These are phyloP conservation scores for Helotiales sp. DNA, from an alignment of 2,329 filamentous ascomycete genomes.

Conservation along the genomic window DNA sequence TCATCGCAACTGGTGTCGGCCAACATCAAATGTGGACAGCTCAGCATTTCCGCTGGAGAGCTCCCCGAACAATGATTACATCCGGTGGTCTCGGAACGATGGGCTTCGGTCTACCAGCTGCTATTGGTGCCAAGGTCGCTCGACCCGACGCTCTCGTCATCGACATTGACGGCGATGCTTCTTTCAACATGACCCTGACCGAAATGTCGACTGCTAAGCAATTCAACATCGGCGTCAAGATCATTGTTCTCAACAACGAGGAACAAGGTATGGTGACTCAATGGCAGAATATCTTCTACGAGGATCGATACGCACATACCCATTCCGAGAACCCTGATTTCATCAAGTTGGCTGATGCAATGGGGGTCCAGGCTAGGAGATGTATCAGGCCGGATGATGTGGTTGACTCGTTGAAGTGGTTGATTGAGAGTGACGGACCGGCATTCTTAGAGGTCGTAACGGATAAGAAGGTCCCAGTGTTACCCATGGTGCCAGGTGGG, in stretches of 20 bases:
- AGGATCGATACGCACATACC: slow-evolving; percentile 88
- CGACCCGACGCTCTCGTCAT: slow-evolving; percentile 65
- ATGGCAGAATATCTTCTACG: slow-evolving; percentile 97
- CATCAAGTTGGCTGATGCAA: slow-evolving; percentile 87
- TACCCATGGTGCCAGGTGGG: slow-evolving; percentile 94
- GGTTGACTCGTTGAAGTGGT: slow-evolving; percentile 77
- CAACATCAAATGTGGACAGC: slow-evolving; percentile 99
- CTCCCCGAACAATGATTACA: slow-evolving; percentile 92
- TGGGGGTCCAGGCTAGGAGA: slow-evolving; percentile 77
- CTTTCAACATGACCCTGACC: slow-evolving; percentile 97
- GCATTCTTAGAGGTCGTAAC: slow-evolving; percentile 90
- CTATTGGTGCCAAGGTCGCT: slow-evolving; percentile 92
- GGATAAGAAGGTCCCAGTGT: slow-evolving; percentile 89
- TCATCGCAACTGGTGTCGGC: slow-evolving; percentile 92
- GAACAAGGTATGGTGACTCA: slow-evolving; percentile 99
- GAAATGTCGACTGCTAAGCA: slow-evolving; percentile 91
- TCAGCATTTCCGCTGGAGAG: slow-evolving; percentile 93
- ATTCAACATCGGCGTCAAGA: slow-evolving; percentile 95
- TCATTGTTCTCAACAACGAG: slow-evolving; percentile 94
- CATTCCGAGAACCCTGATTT: slow-evolving; percentile 97
- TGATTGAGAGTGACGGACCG: slow-evolving; percentile 87
- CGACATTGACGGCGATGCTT: slow-evolving; percentile 97
- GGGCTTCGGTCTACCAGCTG: slow-evolving; percentile 92
- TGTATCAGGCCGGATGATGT: slow-evolving; percentile 76
- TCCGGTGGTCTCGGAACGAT: slow-evolving; percentile 95